phyloP scores from a whole-genome alignment of 768 basidiomycete genomes.

The Lactarius akahatsu region DNA sequence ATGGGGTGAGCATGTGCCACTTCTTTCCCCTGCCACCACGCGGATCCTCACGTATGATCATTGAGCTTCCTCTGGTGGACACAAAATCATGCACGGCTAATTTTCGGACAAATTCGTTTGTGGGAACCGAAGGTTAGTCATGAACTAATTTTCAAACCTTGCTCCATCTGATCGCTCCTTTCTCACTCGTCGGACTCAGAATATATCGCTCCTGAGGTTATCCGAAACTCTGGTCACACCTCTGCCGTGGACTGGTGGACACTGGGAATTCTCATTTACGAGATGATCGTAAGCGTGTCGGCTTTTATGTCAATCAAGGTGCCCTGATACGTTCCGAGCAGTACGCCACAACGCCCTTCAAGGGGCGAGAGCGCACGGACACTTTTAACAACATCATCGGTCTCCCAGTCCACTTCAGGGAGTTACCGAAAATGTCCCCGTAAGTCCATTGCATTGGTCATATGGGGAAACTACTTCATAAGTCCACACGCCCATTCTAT shows the following conservation, averaged over 20 bases:
- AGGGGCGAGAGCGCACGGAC: slow-evolving; percentile 89
- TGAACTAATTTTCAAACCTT: slow-evolving; percentile 9
- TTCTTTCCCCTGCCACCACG: slow-evolving; percentile 1
- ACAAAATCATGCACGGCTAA: slow-evolving; percentile 97
- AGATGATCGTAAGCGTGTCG: slow-evolving; percentile 86
- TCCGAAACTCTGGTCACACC: slow-evolving; percentile 93
- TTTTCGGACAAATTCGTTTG: slow-evolving; percentile 98
- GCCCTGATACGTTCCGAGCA: slow-evolving; percentile 36
- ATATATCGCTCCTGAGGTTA: slow-evolving; percentile 99
- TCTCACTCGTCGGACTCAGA: slow-evolving; percentile 49
- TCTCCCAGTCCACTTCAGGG: slow-evolving; percentile 82
- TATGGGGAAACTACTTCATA: neutral
- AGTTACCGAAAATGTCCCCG: slow-evolving; percentile 69
- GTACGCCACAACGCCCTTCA: slow-evolving; percentile 99
- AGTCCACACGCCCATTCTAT: slow-evolving; percentile 28
- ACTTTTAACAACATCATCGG: slow-evolving; percentile 96
- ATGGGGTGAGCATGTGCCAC: slow-evolving; percentile 63
- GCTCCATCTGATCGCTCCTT: slow-evolving; percentile 13
- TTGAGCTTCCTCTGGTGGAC: slow-evolving; percentile 87
- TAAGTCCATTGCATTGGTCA: slow-evolving; percentile 17
- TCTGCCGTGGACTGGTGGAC: slow-evolving; percentile 99
- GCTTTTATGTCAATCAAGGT: slow-evolving; percentile 10
- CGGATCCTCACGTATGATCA: slow-evolving; percentile 24
- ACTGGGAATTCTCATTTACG: slow-evolving; percentile 95
- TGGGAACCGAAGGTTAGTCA: slow-evolving; percentile 89